Percentiles rank a stretch among this genome's conserved stretches.
These are phyloP conservation scores for Penicillium sp. DNA, from an alignment of 2,329 filamentous ascomycete species.

Conservation along the genomic window DNA sequence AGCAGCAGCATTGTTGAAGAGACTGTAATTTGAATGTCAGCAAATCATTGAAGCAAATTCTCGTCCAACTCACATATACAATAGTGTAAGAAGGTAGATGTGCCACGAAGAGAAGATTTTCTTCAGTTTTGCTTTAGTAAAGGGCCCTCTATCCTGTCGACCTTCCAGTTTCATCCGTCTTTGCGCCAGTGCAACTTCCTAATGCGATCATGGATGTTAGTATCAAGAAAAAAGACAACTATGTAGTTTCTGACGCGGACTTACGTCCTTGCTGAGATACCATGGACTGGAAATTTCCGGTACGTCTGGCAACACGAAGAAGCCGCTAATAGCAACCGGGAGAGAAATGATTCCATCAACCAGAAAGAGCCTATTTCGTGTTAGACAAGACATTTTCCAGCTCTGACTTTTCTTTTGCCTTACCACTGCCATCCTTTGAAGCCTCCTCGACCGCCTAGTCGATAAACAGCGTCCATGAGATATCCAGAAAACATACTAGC, in stretches of 20 bases:
- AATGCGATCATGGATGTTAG: neutral
- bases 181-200: constrained; percentile 45
- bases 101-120: constrained; percentile 62
- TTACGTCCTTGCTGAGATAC: constrained; percentile 42
- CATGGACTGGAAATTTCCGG: constrained; percentile 49
- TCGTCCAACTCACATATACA: constrained; percentile 49
- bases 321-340: constrained; percentile 49
- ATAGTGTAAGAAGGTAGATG: constrained; percentile 53
- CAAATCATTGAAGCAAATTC: too few species aligned
- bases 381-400: neutral
- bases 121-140: constrained; percentile 50
- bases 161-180: constrained; percentile 50
- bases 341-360: constrained; percentile 52
- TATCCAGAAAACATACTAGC: constrained; percentile 47
- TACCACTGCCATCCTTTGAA: constrained; percentile 52
- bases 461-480: constrained; percentile 51
- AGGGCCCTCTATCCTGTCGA: constrained; percentile 42
- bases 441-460: constrained; percentile 45
- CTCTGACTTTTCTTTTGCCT: neutral
- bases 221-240: too few species aligned
- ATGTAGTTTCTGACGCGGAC: neutral
- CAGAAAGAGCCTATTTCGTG: constrained; percentile 44
- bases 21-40: constrained; percentile 19
- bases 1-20: constrained; percentile 58
- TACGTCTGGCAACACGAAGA: constrained; percentile 47